These are phyloP conservation scores for Achaetomium macrosporum DNA, from an alignment of 2,329 filamentous ascomycete species.

Conservation along the genomic window DNA sequence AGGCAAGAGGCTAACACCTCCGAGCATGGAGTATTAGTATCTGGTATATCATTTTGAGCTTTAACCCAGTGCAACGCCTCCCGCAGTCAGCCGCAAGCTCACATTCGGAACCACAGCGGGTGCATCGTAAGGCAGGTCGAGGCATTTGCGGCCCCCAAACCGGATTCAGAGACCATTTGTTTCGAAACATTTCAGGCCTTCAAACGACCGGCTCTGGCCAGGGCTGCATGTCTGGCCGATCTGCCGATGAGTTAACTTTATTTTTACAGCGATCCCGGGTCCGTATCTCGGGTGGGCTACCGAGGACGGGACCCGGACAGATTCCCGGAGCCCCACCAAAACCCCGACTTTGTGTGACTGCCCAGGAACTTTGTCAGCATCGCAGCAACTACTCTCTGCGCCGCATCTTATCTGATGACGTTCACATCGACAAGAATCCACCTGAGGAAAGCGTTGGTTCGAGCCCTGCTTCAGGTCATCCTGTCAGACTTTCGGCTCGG, in stretches of 20 bases:
- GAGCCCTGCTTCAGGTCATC: slow-evolving; percentile 9
- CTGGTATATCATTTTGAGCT: neutral
- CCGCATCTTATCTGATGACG: slow-evolving; percentile 10
- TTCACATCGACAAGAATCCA: slow-evolving; percentile 1
- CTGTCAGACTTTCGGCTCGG: slow-evolving; percentile 2
- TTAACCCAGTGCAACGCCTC: neutral
- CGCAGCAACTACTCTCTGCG: neutral
- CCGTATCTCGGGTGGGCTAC: slow-evolving; percentile 2
- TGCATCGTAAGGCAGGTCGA: slow-evolving; percentile 1
- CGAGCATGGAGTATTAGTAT: neutral
- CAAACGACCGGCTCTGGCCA: slow-evolving; percentile 8
- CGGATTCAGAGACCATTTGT: slow-evolving; percentile 8
- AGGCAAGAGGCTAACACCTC: neutral
- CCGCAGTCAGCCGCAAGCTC: slow-evolving; percentile 1
- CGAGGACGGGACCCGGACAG: neutral
- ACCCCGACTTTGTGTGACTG: neutral
- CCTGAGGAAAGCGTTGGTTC: slow-evolving; percentile 10
- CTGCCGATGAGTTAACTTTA: slow-evolving; percentile 5
- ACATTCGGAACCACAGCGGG: neutral
- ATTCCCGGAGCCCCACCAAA: neutral
- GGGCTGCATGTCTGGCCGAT: slow-evolving; percentile 9
- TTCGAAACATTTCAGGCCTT: slow-evolving; percentile 21
- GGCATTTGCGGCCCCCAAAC: neutral
- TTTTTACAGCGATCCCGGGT: neutral
- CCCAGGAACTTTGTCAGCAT: too few relatives aligned